phyloP scores from a whole-genome alignment of 1,139 yeast genomes.

The Geotrichum carabidarum region DNA sequence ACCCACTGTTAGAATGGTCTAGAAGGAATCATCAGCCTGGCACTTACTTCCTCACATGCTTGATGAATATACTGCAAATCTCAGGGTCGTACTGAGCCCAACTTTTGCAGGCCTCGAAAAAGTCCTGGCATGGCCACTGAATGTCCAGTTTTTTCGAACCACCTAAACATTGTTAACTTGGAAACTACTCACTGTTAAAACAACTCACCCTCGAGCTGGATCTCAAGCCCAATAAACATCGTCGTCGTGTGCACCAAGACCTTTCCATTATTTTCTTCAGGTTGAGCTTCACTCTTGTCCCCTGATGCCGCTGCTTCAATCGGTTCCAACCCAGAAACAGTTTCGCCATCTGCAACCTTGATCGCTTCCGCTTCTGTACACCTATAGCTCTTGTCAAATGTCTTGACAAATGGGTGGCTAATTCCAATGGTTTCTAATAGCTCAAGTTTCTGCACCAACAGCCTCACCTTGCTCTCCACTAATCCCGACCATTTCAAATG shows the following conservation, averaged over 20 bases:
- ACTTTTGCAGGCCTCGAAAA: slow-evolving; percentile 68
- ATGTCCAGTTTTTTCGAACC: slow-evolving; percentile 62
- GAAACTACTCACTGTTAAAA: background rate
- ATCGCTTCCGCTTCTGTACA: slow-evolving; percentile 52
- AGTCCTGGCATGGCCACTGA: slow-evolving; percentile 87
- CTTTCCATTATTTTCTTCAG: slow-evolving; percentile 31
- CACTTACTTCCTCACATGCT: slow-evolving; percentile 59
- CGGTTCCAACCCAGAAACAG: slow-evolving; percentile 21
- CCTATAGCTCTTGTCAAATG: slow-evolving; percentile 55
- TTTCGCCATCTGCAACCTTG: slow-evolving; percentile 47
- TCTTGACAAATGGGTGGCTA: slow-evolving; percentile 88
- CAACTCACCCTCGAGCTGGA: slow-evolving; percentile 46
- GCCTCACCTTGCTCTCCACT: slow-evolving; percentile 81
- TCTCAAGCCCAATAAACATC: slow-evolving; percentile 72
- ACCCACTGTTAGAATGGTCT: background rate
- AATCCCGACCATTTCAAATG: slow-evolving; percentile 88
- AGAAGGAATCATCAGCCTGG: background rate
- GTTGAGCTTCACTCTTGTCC: slow-evolving; percentile 27
- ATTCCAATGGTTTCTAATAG: slow-evolving; percentile 63
- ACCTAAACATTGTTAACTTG: slow-evolving; percentile 20
- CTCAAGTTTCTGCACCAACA: slow-evolving; percentile 78
- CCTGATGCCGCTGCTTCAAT: slow-evolving; percentile 30
- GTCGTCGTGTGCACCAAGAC: slow-evolving; percentile 59
- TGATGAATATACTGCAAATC: slow-evolving; percentile 55
- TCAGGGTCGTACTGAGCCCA: slow-evolving; percentile 64